These are phyloP conservation scores for Canna indica DNA, from an alignment of 176 grass and related monocot species.

Conservation along the genomic window DNA sequence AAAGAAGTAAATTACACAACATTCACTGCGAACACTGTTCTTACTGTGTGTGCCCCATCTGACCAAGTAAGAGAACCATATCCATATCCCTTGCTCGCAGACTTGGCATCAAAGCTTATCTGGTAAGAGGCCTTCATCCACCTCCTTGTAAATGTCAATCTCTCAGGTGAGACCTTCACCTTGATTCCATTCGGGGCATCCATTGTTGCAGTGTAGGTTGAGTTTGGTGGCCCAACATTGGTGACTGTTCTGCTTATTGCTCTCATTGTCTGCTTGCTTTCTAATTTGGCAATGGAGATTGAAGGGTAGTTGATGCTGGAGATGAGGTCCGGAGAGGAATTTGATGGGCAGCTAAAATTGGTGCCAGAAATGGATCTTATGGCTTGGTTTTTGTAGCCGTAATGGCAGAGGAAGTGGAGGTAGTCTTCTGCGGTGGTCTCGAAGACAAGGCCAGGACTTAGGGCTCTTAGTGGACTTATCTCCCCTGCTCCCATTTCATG, in stretches of 20 bases:
- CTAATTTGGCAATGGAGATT: constrained; percentile 61
- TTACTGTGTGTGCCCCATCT: constrained; percentile 69
- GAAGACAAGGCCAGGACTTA: constrained; percentile 85
- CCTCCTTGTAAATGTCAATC: constrained; percentile 48
- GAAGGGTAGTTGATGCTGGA: constrained; percentile 82
- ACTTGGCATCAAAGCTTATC: constrained; percentile 41
- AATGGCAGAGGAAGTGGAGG: constrained; percentile 77
- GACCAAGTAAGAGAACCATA: constrained; percentile 73
- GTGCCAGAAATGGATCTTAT: constrained; percentile 53
- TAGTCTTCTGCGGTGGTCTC: constrained; percentile 70
- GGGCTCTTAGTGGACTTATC: constrained; percentile 78
- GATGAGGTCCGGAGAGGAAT: constrained; percentile 55
- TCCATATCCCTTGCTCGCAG: constrained; percentile 41
- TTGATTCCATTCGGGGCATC: constrained; percentile 38
- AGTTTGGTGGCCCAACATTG: constrained; percentile 71
- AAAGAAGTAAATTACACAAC: constrained; percentile 34
- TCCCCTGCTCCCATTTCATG: constrained; percentile 91
- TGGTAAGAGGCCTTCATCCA: constrained; percentile 62
- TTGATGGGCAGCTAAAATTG: constrained; percentile 38
- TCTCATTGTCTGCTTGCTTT: constrained; percentile 18
- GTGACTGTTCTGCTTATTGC: constrained; percentile 49
- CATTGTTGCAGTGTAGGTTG: constrained; percentile 42
- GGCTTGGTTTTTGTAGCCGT: constrained; percentile 68
- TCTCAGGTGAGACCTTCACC: constrained; percentile 53
- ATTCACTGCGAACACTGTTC: constrained; percentile 69